Percentiles rank a stretch among this genome's conserved stretches.
Conservation (phyloP, 2,329 filamentous ascomycete species). For the Coniochaeta sp. region DNA sequence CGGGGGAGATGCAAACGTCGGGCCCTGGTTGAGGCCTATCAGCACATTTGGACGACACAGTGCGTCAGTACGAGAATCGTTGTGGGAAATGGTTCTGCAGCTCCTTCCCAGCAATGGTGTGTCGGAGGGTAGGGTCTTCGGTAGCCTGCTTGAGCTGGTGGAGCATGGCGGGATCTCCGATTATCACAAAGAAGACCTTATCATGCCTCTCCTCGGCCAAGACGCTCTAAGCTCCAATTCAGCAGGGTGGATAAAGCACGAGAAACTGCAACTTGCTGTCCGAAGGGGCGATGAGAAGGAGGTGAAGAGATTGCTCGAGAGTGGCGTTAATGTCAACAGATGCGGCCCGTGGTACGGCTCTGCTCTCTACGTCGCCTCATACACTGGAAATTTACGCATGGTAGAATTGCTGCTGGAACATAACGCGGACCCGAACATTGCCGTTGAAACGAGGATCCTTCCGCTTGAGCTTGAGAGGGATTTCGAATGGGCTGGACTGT, state of each 20-base stretch:
- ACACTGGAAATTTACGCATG: not conserved
- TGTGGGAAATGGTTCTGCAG: not conserved
- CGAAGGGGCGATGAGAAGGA: not conserved
- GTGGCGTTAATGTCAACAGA: not conserved
- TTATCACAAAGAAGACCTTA: not conserved
- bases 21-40: not conserved
- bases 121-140: not conserved
- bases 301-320: not conserved
- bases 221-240: not conserved
- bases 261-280: not conserved
- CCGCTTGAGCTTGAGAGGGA: not conserved
- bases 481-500: not conserved
- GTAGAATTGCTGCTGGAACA: not conserved
- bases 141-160: not conserved
- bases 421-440: not conserved
- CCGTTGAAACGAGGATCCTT: not conserved
- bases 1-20: not conserved
- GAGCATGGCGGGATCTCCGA: not conserved
- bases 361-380: not conserved
- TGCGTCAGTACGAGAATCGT: not conserved
- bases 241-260: not conserved
- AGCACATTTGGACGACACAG: too few species aligned
- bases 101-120: not conserved
- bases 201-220: not conserved
- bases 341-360: not conserved